Base-by-base conservation (phyloP, 352 stramenopile genomes). In the Phytophthora crassamura region DNA sequence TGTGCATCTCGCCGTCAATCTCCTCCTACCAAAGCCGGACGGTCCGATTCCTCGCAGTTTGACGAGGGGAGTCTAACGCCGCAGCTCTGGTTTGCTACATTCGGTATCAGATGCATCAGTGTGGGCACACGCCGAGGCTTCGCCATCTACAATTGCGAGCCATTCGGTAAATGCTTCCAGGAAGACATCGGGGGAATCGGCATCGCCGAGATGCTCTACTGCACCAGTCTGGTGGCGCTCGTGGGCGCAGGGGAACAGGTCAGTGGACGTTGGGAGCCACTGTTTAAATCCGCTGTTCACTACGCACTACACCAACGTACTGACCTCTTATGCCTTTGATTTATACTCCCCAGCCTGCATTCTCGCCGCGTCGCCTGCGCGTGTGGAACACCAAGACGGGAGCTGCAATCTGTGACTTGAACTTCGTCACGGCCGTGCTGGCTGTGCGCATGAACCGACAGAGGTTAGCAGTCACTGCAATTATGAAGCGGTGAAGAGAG, bases 151-250 rank as follows among this genome's bases (percentile, higher is more conserved):
- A 97, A 95, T 54, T 97, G 89, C 68, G 85, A 97, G 75, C 91
- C 91, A 0, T 98, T 98, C 59, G 86, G 85, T 9, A 93, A 94
- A 60, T 90, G 82, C 52, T 97, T 98, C 64, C 77, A 95, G 46
- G 85, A 95, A 63, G 69, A 79, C 4, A 91, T 96, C 25, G 92
- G 92, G 18, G 92, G 92, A 35, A 95, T 98, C 14, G 87, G 87
- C 20, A 89, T 97, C 58, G 89, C 90, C 8, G 90, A 98, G 64
- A 98, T 98, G 92, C 82, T 98, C 43, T 98, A 97, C 67, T 97
- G 89, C 65, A 97, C 92, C 33, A 97, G 90, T 56, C 69, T 98
- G 16, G 88, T 98, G n/a, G 91, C 88, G 51, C 82, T 98, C 22
- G 92, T 98, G 0, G 91, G 92, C 22, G 92, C 88, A 46, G 90